Base-by-base conservation (phyloP, 2,329 filamentous ascomycete species). In the Sporothrix pallida region DNA sequence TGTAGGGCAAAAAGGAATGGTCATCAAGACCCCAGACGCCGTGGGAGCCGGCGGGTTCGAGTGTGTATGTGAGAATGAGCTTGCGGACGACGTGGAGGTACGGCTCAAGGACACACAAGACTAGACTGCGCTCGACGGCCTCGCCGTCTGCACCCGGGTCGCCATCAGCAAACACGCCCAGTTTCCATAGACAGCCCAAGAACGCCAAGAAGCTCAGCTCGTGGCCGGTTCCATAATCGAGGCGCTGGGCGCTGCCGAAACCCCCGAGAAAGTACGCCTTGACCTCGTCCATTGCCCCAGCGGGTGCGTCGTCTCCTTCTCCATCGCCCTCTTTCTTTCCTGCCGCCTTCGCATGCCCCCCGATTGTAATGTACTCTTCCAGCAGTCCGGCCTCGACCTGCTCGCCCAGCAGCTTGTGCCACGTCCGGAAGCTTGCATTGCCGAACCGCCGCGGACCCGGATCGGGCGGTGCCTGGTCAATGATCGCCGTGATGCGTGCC, bases 21-120 rank as follows among this genome's bases (percentile, higher is more conserved):
- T 99, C 96, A 80, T 99, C 96, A n/a, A 99, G 87, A 23, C 96
- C 96, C 96, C 96, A 99, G 23, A 99, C 96, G 2, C 96, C 96
- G 80, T 98, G 96, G 0, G 95, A 97, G 2, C 96, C 96, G 6
- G 96, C 96, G 3, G 96, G 96, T 80, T 99, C 96, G 23, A 99
- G 88, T 0, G 91, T 98, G 81, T 98, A 99, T 2, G 91, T 95
- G 70, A 93, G 85, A 78, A 99, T 98, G 10, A 99, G 86, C 58
- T 88, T 90, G 54, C 96, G 91, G 63, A 97, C 86, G 1, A 98
- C 90, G 46, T 86, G 84, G n/a, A 97, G 85, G 79, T 97, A 97
- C 87, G 92, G 93, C 79, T 98, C 92, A 74, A 99, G 87, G 54
- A 97, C 85, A 0, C 92, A 91, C 10, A 97, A 84, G 1, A 97